Percentiles rank a stretch among this genome's conserved stretches.
These are phyloP conservation scores for Chrysosphaeria jannelii DNA, from an alignment of 2,329 filamentous ascomycete species.

Conservation along the genomic window DNA sequence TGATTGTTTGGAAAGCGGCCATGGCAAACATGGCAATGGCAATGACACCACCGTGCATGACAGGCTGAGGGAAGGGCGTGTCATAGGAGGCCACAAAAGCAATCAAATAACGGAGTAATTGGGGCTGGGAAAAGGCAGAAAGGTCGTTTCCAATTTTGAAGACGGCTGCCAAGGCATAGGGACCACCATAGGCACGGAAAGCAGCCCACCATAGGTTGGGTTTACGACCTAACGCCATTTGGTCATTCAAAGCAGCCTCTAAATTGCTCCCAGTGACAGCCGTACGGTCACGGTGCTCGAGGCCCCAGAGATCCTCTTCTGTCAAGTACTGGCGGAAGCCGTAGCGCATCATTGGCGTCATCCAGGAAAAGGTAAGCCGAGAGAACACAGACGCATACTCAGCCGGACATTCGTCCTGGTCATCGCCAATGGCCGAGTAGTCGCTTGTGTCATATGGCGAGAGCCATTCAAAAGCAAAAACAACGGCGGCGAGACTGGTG, in stretches of 20 bases:
- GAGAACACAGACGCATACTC: conserved; percentile 92
- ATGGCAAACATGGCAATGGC: conserved; percentile 76
- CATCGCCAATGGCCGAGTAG: conserved; percentile 24
- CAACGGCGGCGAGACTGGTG: conserved; percentile 34
- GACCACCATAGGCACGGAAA: conserved; percentile 56
- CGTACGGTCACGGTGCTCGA: conserved; percentile 55
- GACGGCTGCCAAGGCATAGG: conserved; percentile 50
- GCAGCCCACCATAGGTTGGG: conserved; percentile 73
- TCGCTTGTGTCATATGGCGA: conserved; percentile 39
- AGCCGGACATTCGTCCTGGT: conserved; percentile 36
- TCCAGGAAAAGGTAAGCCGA: conserved; percentile 83
- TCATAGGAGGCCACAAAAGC: conserved; percentile 54
- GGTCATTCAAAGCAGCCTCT: conserved; percentile 42
- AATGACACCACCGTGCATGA: conserved; percentile 62
- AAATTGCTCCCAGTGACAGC: conserved; percentile 40
- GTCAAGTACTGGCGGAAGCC: conserved; percentile 81
- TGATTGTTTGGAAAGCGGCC: conserved; percentile 61
- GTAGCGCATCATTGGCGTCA: conserved; percentile 92
- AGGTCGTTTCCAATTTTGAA: conserved; percentile 79
- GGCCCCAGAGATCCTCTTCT: conserved; percentile 84
- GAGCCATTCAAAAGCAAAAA: conserved; percentile 61
- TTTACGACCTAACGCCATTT: conserved; percentile 32
- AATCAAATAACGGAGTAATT: conserved; percentile 63
- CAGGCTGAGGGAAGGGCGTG: conserved; percentile 33
- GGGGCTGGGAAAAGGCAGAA: conserved; percentile 69